phyloP scores from a whole-genome alignment of 169 alveolate genomes.

The Cryptosporidium tyzzeri region DNA sequence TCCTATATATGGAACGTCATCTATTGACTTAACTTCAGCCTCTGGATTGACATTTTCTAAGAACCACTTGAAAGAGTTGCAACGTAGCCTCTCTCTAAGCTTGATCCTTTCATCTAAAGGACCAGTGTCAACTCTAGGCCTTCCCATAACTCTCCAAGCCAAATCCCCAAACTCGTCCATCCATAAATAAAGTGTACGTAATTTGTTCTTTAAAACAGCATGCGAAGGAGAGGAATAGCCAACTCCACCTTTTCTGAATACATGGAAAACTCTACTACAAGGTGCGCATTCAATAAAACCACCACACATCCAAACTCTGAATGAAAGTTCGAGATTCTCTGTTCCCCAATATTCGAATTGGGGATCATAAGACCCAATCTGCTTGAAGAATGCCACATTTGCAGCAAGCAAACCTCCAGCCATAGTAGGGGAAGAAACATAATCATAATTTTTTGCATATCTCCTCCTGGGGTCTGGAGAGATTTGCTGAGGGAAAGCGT shows the following conservation, averaged over 20 bases:
- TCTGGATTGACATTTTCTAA: constrained; percentile 81
- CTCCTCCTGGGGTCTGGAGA: constrained; percentile 62
- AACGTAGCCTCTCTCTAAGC: constrained; percentile 67
- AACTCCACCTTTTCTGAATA: constrained; percentile 81
- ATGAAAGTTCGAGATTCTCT: constrained; percentile 81
- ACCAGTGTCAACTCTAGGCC: constrained; percentile 69
- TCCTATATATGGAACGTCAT: constrained; percentile 82
- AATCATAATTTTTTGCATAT: constrained; percentile 73
- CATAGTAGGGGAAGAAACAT: constrained; percentile 82
- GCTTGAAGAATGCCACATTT: constrained; percentile 75
- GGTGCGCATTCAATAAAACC: constrained; percentile 83
- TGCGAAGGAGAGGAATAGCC: constrained; percentile 79
- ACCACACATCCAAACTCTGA: constrained; percentile 84
- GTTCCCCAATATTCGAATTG: constrained; percentile 82
- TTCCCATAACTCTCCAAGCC: constrained; percentile 75
- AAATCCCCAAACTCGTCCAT: constrained; percentile 79
- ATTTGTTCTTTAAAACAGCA: constrained; percentile 76
- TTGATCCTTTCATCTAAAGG: constrained; percentile 54
- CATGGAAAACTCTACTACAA: constrained; percentile 82
- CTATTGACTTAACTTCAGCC: constrained; percentile 77
- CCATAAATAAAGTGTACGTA: constrained; percentile 80
- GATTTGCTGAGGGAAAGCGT: constrained; percentile 76
- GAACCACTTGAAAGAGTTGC: constrained; percentile 80
- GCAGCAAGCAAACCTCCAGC: constrained; percentile 84
- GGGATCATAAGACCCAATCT: constrained; percentile 80